A percentile compares a stretch with the other conserved stretches of the same genome.
phyloP scores from a whole-genome alignment of 768 basidiomycete species.

The Collybiopsis luxurians region DNA sequence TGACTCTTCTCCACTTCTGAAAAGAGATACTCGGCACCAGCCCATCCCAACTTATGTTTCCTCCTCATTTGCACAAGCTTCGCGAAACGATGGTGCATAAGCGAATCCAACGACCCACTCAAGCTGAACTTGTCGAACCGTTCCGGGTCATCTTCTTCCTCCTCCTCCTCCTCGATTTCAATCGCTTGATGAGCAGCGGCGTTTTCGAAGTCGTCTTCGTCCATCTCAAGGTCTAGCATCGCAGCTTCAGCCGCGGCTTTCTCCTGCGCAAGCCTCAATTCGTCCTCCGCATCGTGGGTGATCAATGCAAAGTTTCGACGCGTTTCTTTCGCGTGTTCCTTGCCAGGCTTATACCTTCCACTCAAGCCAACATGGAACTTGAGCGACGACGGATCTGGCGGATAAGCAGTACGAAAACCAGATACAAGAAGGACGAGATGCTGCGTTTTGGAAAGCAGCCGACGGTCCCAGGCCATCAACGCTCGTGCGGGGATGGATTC shows the following conservation, averaged over 20 bases:
- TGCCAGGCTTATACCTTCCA: slow-evolving; percentile 55
- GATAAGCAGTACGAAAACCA: slow-evolving; percentile 51
- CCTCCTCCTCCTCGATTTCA: slow-evolving; percentile 19
- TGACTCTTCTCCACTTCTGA: slow-evolving; percentile 45
- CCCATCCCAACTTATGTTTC: slow-evolving; percentile 61
- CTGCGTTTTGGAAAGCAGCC: slow-evolving; percentile 52
- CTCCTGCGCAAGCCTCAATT: slow-evolving; percentile 24
- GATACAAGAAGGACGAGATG: slow-evolving; percentile 67
- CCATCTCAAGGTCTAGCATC: slow-evolving; percentile 25
- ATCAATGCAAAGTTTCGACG: slow-evolving; percentile 50
- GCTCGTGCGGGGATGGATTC: slow-evolving; percentile 58
- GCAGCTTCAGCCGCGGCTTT: slow-evolving; percentile 29
- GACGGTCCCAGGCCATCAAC: slow-evolving; percentile 72
- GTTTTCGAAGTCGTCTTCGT: slow-evolving; percentile 12
- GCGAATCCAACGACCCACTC: slow-evolving; percentile 58
- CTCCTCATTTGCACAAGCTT: slow-evolving; percentile 50
- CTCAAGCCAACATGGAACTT: slow-evolving; percentile 66
- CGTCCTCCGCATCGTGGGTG: slow-evolving; percentile 40
- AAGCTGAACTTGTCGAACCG: slow-evolving; percentile 62
- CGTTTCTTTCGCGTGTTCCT: slow-evolving; percentile 44
- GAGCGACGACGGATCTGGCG: slow-evolving; percentile 29
- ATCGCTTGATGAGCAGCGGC: not conserved
- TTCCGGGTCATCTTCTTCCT: slow-evolving; percentile 32
- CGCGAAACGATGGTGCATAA: slow-evolving; percentile 56
- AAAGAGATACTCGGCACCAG: slow-evolving; percentile 58